phyloP scores from a whole-genome alignment of 2,329 filamentous ascomycete genomes.

The Gaeumannomyces sp. region DNA sequence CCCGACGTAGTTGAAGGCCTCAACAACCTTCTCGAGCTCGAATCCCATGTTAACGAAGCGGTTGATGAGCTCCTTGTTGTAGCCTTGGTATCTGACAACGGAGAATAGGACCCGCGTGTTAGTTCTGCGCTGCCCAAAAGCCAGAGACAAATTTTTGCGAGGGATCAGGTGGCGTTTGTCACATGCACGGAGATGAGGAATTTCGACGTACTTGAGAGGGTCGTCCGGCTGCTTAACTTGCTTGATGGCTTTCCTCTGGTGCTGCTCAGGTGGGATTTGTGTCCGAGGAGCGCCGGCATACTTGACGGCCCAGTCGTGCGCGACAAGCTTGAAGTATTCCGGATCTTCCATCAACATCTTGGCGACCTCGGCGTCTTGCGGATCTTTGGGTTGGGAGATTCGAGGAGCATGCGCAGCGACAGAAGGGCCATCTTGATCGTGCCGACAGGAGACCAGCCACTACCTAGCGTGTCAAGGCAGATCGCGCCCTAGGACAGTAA shows the following conservation, averaged over 20 bases:
- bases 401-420: slow-evolving; percentile 86
- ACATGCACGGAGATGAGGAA: not conserved
- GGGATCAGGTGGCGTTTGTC: not conserved
- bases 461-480: slow-evolving; percentile 85
- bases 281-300: slow-evolving; percentile 67
- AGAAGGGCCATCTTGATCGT: slow-evolving; percentile 95
- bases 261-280: slow-evolving; percentile 28
- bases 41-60: slow-evolving; percentile 90
- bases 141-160: too few relatives aligned
- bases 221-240: slow-evolving; percentile 44
- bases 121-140: too few relatives aligned
- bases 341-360: slow-evolving; percentile 79
- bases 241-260: slow-evolving; percentile 43
- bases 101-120: not conserved
- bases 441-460: slow-evolving; percentile 90
- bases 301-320: slow-evolving; percentile 83
- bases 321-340: slow-evolving; percentile 71
- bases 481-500: slow-evolving; percentile 68
- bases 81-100: slow-evolving; percentile 67
- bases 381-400: slow-evolving; percentile 93
- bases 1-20: slow-evolving; percentile 73
- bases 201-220: slow-evolving; percentile 33
- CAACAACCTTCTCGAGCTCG: slow-evolving; percentile 76
- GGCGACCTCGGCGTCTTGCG: slow-evolving; percentile 93
- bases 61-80: slow-evolving; percentile 76